These are phyloP conservation scores for Auricularia sp. DNA, from an alignment of 768 basidiomycete genomes.

Conservation along the genomic window DNA sequence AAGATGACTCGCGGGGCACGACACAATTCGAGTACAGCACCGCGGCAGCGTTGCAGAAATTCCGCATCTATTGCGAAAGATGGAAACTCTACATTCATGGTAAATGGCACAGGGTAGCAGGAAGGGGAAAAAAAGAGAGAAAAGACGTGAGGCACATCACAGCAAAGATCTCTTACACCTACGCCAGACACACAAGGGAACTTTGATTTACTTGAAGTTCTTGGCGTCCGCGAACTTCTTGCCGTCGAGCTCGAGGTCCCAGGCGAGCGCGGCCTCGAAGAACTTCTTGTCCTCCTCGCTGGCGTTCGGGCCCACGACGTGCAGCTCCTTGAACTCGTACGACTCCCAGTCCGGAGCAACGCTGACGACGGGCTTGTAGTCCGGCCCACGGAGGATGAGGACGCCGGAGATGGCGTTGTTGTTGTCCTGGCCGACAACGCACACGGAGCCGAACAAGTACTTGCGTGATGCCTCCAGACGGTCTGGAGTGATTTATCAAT, in stretches of 20 bases:
- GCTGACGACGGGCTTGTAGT: constrained; percentile 56
- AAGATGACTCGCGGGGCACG: too few relatives aligned
- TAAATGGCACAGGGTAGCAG: constrained; percentile 30
- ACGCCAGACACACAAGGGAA: constrained; percentile 31
- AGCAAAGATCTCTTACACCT: constrained; percentile 68
- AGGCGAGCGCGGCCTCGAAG: constrained; percentile 88
- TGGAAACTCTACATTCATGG: neutral
- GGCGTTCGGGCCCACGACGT: constrained; percentile 33
- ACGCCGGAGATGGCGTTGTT: constrained; percentile 74
- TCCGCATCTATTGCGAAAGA: neutral
- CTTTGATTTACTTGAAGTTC: constrained; percentile 33
- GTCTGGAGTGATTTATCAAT: constrained; percentile 29
- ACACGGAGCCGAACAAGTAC: constrained; percentile 88
- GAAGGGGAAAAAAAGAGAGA: constrained; percentile 22
- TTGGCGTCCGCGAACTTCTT: constrained; percentile 89
- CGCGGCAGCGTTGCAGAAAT: neutral
- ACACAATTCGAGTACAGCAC: too few relatives aligned
- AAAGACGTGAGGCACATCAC: constrained; percentile 66
- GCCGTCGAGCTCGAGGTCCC: constrained; percentile 84
- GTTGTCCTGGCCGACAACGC: constrained; percentile 76
- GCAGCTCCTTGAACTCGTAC: constrained; percentile 69
- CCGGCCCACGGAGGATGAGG: constrained; percentile 75
- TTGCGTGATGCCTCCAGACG: constrained; percentile 95
- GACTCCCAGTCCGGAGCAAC: constrained; percentile 89
- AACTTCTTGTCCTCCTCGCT: constrained; percentile 72